Percentiles rank a stretch among this genome's conserved stretches.
Evolutionary conservation across 352 stramenopile species (phyloP).

Genomic region (Pythium brachiatum): DNA sequence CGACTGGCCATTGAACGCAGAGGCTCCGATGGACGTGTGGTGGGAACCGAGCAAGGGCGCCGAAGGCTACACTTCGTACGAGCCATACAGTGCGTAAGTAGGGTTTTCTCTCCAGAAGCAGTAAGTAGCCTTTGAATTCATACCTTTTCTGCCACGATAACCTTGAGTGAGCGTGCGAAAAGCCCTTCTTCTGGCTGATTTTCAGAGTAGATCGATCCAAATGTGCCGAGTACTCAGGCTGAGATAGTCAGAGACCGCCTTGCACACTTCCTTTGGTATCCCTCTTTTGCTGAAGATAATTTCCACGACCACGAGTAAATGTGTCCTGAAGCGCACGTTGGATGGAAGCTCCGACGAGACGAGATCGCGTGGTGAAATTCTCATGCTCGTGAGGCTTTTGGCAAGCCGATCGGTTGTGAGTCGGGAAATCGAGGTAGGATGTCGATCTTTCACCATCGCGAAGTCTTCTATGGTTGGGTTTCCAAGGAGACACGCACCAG

Average conservation of each 20-base stretch:
- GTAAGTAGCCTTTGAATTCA: no score
- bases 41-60: conserved; percentile 2
- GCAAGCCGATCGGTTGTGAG: neutral
- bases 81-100: neutral
- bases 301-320: neutral
- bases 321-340: neutral
- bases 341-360: neutral
- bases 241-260: neutral
- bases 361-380: neutral
- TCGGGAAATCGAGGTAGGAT: neutral
- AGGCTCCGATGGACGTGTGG: neutral
- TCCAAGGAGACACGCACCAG: neutral
- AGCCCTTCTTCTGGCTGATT: no score
- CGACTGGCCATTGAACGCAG: conserved; percentile 30
- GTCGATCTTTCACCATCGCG: conserved; percentile 9
- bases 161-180: no score
- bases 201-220: conserved; percentile 9
- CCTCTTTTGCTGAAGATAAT: neutral
- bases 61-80: neutral
- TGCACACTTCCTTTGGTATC: neutral
- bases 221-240: neutral
- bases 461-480: conserved; percentile 1
- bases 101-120: no score
- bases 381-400: conserved; percentile 1
- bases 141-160: no score